Percentiles rank a stretch among this genome's conserved stretches.
phyloP scores from a whole-genome alignment of 345 rosid species.

The Acer saccharum region DNA sequence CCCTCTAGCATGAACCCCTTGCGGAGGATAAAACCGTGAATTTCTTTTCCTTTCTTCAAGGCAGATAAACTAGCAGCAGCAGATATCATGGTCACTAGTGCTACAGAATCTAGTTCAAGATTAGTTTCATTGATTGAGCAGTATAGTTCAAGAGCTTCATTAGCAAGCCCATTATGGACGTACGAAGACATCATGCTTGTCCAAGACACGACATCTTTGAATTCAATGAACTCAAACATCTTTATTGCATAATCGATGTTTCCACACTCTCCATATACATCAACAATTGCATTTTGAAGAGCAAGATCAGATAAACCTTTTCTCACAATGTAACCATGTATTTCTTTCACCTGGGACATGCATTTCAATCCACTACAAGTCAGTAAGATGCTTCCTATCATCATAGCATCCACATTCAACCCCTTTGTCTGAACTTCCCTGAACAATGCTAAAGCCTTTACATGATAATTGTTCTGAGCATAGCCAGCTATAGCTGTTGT shows the following conservation, averaged over 20 bases:
- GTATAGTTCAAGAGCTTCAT: conserved; percentile 60
- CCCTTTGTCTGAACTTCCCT: conserved; percentile 47
- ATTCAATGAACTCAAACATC: conserved; percentile 50
- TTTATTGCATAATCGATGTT: conserved; percentile 56
- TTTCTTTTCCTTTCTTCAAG: conserved; percentile 74
- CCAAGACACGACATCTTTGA: conserved; percentile 85
- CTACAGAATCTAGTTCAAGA: conserved; percentile 59
- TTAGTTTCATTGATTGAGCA: conserved; percentile 50
- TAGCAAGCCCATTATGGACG: conserved; percentile 55
- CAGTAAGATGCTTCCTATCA: conserved; percentile 76
- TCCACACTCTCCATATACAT: conserved; percentile 70
- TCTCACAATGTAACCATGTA: conserved; percentile 64
- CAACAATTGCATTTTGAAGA: conserved; percentile 59
- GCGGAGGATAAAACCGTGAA: conserved; percentile 64
- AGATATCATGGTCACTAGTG: conserved; percentile 61
- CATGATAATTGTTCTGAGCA: conserved; percentile 57
- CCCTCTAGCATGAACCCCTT: conserved; percentile 60
- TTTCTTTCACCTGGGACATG: conserved; percentile 52
- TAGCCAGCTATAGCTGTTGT: conserved; percentile 73
- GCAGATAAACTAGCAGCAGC: conserved; percentile 66
- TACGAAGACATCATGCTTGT: conserved; percentile 85
- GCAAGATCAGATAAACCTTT: conserved; percentile 58
- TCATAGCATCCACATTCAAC: conserved; percentile 56
- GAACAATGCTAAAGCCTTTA: conserved; percentile 49
- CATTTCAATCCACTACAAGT: conserved; percentile 56